Evolutionary conservation across 495 filamentous ascomycete species (phyloP).

Genomic region (Penicillium desertorum): DNA sequence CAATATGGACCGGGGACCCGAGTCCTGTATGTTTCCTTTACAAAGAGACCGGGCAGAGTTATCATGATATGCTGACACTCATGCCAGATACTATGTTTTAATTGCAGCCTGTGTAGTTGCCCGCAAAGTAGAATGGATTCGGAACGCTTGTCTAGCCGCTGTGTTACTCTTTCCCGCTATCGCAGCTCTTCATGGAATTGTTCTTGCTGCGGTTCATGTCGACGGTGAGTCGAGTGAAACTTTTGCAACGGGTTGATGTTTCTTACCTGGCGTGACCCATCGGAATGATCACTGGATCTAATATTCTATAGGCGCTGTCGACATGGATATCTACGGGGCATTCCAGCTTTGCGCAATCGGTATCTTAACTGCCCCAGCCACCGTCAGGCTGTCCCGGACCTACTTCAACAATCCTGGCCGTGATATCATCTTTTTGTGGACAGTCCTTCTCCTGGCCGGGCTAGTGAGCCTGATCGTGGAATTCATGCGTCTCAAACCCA

Average conservation of each 20-base stretch:
- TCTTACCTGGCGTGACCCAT: background rate
- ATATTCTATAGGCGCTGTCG: constrained; percentile 48
- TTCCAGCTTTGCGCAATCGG: constrained; percentile 64
- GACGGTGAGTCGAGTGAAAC: constrained; percentile 39
- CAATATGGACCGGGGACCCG: constrained; percentile 60
- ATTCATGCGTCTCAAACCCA: constrained; percentile 51
- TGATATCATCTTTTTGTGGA: constrained; percentile 63
- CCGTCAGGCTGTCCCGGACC: constrained; percentile 54
- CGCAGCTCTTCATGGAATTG: constrained; percentile 59
- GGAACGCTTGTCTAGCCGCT: constrained; percentile 59
- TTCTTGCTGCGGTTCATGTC: constrained; percentile 53
- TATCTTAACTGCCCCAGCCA: constrained; percentile 57
- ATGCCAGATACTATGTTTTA: constrained; percentile 56
- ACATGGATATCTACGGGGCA: constrained; percentile 65
- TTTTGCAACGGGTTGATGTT: background rate
- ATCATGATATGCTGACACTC: constrained; percentile 14
- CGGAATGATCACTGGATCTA: constrained; percentile 1
- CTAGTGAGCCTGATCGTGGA: constrained; percentile 58
- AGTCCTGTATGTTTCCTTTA: constrained; percentile 46
- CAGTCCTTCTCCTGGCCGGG: constrained; percentile 54
- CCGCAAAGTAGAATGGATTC: constrained; percentile 56
- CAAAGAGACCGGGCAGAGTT: background rate
- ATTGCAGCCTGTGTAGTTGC: constrained; percentile 59
- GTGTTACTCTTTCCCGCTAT: constrained; percentile 60
- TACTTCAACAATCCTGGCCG: constrained; percentile 60